Conservation (phyloP, 2,329 filamentous ascomycete species). For the Talaromyces sp. region DNA sequence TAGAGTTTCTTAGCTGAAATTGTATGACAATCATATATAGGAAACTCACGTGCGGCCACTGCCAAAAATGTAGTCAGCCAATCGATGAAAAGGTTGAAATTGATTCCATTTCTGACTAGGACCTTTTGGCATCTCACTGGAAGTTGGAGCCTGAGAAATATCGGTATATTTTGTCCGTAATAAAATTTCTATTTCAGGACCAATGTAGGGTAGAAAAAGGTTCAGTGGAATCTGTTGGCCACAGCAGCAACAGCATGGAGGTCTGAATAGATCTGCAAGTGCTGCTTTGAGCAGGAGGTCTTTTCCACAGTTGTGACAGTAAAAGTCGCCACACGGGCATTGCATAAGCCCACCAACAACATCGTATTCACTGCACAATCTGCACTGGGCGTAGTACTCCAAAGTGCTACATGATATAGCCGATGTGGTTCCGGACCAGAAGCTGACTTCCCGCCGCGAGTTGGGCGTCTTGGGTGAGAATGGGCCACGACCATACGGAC, state of each 20-base stretch:
- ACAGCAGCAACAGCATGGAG: background rate
- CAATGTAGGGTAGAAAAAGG: background rate
- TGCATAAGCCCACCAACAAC: too few species aligned
- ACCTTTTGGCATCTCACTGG: background rate
- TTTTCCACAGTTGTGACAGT: background rate
- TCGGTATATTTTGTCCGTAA: background rate
- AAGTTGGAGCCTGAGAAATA: background rate
- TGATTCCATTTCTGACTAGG: background rate
- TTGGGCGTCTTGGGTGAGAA: background rate
- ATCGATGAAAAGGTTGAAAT: background rate
- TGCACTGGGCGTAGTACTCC: background rate
- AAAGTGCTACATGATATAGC: background rate
- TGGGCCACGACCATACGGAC: background rate
- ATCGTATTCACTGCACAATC: background rate
- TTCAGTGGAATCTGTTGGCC: background rate
- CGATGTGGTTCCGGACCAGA: background rate
- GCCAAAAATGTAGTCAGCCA: background rate
- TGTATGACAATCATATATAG: background rate
- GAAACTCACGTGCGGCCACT: background rate
- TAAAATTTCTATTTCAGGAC: background rate
- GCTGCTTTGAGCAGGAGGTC: background rate
- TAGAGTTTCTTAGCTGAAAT: background rate
- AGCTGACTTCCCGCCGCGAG: background rate
- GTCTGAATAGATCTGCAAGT: background rate
- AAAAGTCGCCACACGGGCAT: background rate